phyloP scores from a whole-genome alignment of 2,329 filamentous ascomycete species.

The Rhynchosporium agropyri region DNA sequence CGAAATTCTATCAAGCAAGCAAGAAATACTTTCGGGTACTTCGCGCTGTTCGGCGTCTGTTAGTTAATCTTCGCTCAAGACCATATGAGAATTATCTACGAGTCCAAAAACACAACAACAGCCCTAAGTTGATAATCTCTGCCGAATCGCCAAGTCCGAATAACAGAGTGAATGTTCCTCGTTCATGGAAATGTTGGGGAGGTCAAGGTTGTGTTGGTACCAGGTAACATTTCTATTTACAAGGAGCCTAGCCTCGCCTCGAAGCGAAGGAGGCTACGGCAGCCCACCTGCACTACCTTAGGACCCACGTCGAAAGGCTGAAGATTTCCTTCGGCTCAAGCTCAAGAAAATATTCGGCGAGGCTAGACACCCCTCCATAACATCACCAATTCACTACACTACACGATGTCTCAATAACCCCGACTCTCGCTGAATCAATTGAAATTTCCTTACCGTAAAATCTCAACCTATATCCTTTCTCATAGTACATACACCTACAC shows the following conservation, averaged over 20 bases:
- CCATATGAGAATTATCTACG: too few species aligned
- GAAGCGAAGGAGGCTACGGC: not conserved
- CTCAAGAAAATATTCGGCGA: conserved; percentile 22
- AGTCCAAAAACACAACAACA: too few species aligned
- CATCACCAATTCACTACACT: not conserved
- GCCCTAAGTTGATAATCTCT: too few species aligned
- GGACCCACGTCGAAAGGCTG: conserved; percentile 15
- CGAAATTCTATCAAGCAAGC: too few species aligned
- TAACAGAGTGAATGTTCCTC: too few species aligned
- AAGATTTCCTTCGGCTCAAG: conserved; percentile 6
- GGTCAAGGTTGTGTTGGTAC: too few species aligned
- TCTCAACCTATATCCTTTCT: not conserved
- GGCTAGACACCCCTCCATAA: conserved; percentile 17
- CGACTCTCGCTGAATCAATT: not conserved
- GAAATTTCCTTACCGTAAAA: not conserved
- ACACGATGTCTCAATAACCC: not conserved
- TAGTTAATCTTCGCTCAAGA: too few species aligned
- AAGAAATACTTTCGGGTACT: too few species aligned
- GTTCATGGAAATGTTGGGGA: too few species aligned
- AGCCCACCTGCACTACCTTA: not conserved
- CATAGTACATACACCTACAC: not conserved
- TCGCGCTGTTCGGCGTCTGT: too few species aligned
- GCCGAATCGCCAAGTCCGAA: too few species aligned
- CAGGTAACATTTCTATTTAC: not conserved
- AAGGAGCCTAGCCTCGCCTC: not conserved